These are phyloP conservation scores for Linanthus parryae DNA, from an alignment of 148 eudicot genomes.

Conservation along the genomic window DNA sequence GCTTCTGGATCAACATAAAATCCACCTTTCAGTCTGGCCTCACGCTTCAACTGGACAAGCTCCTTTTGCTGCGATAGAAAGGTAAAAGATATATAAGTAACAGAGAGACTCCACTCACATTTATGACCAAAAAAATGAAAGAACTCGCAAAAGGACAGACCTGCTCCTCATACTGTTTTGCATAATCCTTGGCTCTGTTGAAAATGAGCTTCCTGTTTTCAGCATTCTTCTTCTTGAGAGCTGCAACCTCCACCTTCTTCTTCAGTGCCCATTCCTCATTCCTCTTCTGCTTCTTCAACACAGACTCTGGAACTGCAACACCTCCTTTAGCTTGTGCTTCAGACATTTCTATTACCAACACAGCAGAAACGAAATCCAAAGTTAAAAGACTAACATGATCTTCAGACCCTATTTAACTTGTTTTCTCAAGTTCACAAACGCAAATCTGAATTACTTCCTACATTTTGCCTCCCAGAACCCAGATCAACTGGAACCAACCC, in stretches of 20 bases:
- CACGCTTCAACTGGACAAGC: constrained; percentile 55
- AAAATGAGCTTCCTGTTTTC: constrained; percentile 36
- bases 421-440: too few relatives aligned
- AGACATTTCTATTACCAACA: too few relatives aligned
- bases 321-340: constrained; percentile 25
- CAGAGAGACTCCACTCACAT: neutral
- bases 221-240: constrained; percentile 27
- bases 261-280: constrained; percentile 53
- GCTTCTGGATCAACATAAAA: constrained; percentile 88
- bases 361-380: too few relatives aligned
- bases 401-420: too few relatives aligned
- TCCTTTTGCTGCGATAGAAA: constrained; percentile 38
- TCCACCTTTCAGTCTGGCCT: constrained; percentile 73
- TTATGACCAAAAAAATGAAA: too few relatives aligned
- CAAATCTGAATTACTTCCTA: too few relatives aligned
- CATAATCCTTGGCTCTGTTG: constrained; percentile 33
- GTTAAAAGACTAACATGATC: too few relatives aligned
- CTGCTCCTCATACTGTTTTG: constrained; percentile 38
- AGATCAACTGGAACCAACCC: too few relatives aligned
- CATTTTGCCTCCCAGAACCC: too few relatives aligned
- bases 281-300: constrained; percentile 64
- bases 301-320: constrained; percentile 42
- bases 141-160: constrained; percentile 7
- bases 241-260: constrained; percentile 31
- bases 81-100: neutral